phyloP scores from a whole-genome alignment of 371 early-diverging fungal genomes.

The Circinella umbellata region DNA sequence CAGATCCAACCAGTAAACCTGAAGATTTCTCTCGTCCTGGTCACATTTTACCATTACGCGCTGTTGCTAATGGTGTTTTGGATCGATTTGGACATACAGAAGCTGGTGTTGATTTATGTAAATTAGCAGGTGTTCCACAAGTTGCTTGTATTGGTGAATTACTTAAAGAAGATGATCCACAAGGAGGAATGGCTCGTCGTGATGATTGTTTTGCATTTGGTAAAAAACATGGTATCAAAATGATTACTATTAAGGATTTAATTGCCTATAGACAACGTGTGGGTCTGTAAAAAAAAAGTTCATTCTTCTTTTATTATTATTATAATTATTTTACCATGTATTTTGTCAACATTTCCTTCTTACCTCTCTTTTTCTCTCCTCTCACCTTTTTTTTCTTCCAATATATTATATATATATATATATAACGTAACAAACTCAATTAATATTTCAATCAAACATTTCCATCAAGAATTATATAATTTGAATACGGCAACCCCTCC shows the following conservation, averaged over 20 bases:
- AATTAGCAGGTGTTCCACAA: conserved; percentile 78
- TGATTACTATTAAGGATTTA: conserved; percentile 90
- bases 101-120: conserved; percentile 89
- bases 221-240: conserved; percentile 77
- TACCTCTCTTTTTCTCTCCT: no score
- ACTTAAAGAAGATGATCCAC: conserved; percentile 78
- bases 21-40: conserved; percentile 90
- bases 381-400: no score
- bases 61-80: conserved; percentile 79
- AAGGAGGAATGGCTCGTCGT: conserved; percentile 90
- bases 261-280: conserved; percentile 61
- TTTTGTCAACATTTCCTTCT: no score
- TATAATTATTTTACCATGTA: no score
- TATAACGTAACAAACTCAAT: no score
- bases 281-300: conserved; percentile 11
- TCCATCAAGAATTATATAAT: no score
- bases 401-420: no score
- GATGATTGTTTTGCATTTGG: conserved; percentile 90
- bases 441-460: no score
- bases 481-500: no score
- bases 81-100: conserved; percentile 94
- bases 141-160: conserved; percentile 94
- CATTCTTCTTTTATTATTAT: neutral
- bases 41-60: conserved; percentile 92
- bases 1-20: conserved; percentile 68